Conservation (phyloP, 2,329 filamentous ascomycete genomes). For the Hypoxylon sp. region DNA sequence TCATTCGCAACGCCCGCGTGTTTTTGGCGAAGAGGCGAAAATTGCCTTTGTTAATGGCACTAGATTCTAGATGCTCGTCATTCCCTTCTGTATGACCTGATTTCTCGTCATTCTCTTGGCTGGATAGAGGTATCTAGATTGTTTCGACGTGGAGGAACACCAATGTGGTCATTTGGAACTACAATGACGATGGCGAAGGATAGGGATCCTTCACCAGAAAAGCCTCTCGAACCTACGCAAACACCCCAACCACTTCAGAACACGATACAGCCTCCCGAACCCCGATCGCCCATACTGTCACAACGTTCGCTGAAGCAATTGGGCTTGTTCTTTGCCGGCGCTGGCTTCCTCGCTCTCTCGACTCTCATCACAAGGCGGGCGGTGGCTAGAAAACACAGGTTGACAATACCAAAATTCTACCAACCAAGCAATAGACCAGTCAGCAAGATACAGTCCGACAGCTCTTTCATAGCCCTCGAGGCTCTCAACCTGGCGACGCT, state of each 20-base stretch:
- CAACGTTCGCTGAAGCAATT: slow-evolving; percentile 73
- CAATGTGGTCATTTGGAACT: slow-evolving; percentile 56
- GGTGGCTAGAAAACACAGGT: slow-evolving; percentile 72
- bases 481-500: slow-evolving; percentile 89
- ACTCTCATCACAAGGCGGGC: slow-evolving; percentile 79
- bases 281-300: slow-evolving; percentile 55
- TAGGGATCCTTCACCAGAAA: slow-evolving; percentile 41
- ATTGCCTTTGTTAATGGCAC: neutral
- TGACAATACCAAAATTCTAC: slow-evolving; percentile 80
- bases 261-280: slow-evolving; percentile 32
- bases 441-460: slow-evolving; percentile 68
- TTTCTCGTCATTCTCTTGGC: slow-evolving; percentile 7
- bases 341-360: slow-evolving; percentile 81
- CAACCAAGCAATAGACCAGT: slow-evolving; percentile 67
- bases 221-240: slow-evolving; percentile 16
- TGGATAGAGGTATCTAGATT: neutral
- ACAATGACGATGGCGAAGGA: slow-evolving; percentile 56
- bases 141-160: slow-evolving; percentile 6
- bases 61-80: neutral
- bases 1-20: neutral
- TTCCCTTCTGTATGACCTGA: slow-evolving; percentile 3
- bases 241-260: slow-evolving; percentile 30
- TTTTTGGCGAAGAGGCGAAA: neutral
- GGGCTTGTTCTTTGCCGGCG: slow-evolving; percentile 80
- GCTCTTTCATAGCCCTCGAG: slow-evolving; percentile 81